Base-by-base conservation (phyloP, 2,329 filamentous ascomycete genomes). In the Colletotrichum australisinense region DNA sequence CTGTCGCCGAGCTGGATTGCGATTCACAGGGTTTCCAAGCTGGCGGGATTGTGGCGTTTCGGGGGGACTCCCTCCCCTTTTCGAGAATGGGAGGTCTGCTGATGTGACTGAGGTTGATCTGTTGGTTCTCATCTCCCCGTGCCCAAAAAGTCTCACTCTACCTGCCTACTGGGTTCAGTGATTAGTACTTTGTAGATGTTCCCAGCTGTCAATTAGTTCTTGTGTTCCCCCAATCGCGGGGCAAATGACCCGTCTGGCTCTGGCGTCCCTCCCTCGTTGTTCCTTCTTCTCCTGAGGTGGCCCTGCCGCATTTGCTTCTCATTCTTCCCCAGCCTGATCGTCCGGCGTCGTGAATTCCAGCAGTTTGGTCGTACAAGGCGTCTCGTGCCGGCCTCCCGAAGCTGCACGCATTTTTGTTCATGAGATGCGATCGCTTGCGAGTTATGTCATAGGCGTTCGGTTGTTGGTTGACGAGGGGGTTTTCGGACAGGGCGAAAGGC, bases 401-500 rank as follows among this genome's bases (percentile, higher is more conserved):
- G 46, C 42, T 59, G 70, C 59, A 64, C n/a, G 55, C 32, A 64
- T 73, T 42, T 32, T 32, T 72, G 49, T 71, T 38, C 72, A 63
- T 42, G 62, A 63, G 46, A 55, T 35, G 58, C 28, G 19, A 32
- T 65, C 32, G 57, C 26, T 70, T 59, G 19, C 7, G 59, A 56
- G 60, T n/a, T 69, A 69, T 60, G 70, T 70, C 70, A 73, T 62
- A 38, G 60, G 42, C 42, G 55, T 62, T 73, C 60, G 46, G 16
- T 38, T 65, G 55, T 64, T 64, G 55, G 66, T 53, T 24, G 70
- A 59, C 60, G 70, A 69, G 70, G 70, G 66, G 67, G 24, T 65
- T 73, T 65, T 73, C 70, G 67, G 66, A 64, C 70, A 59, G 46
- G 60, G 67, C 67, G 67, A 73, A 69, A 60, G 60, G 55, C 67